Evolutionary conservation across 2,329 filamentous ascomycete species (phyloP).

Genomic region (Penicillium sp.): DNA sequence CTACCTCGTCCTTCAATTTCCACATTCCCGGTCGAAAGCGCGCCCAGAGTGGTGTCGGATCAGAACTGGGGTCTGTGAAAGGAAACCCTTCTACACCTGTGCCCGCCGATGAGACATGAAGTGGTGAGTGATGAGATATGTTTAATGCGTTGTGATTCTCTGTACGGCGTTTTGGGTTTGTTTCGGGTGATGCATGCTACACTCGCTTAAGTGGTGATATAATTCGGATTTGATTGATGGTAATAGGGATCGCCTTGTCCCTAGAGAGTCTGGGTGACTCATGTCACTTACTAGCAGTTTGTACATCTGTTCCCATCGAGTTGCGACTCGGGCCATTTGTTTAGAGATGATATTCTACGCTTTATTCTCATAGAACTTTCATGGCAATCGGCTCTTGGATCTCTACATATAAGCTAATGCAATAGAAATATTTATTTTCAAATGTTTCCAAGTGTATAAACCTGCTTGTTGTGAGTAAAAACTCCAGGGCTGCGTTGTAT

Average conservation of each 20-base stretch:
- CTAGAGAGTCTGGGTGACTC: background rate
- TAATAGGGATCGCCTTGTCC: background rate
- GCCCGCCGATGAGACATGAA: slow-evolving; percentile 21
- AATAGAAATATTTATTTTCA: background rate
- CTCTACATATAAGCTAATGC: background rate
- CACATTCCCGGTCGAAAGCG: slow-evolving; percentile 70
- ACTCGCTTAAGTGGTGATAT: background rate
- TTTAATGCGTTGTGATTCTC: slow-evolving; percentile 5
- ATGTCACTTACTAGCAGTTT: slow-evolving; percentile 3
- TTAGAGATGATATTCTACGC: background rate
- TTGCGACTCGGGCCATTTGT: background rate
- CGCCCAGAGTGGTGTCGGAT: slow-evolving; percentile 66
- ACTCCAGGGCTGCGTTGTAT: background rate
- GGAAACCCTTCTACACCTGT: slow-evolving; percentile 12
- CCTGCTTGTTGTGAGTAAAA: no score
- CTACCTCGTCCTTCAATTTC: slow-evolving; percentile 56
- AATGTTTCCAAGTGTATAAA: background rate
- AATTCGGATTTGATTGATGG: background rate
- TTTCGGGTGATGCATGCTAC: background rate
- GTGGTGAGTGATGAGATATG: slow-evolving; percentile 13
- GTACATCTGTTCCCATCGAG: slow-evolving; percentile 12
- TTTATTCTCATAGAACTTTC: background rate
- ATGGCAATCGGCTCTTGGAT: background rate
- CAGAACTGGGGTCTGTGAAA: slow-evolving; percentile 68
- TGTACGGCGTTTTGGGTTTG: slow-evolving; percentile 6